phyloP scores from a whole-genome alignment of 179 eudicot genomes.

The Silene coronaria region DNA sequence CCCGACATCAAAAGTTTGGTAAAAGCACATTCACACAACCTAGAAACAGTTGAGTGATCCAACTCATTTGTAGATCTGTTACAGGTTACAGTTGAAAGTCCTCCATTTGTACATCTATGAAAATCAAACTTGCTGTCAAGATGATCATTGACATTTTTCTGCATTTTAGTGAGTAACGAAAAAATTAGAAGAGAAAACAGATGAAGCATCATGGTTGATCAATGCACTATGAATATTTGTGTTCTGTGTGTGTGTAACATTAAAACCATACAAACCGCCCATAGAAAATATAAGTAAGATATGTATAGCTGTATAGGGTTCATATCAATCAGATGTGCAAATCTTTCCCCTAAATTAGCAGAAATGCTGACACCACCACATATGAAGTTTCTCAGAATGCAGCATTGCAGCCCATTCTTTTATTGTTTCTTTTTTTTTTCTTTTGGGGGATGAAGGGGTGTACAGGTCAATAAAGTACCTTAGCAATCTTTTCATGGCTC shows the following conservation, averaged over 20 bases:
- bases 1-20: slow-evolving; percentile 53
- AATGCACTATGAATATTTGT: not conserved
- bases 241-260: not conserved
- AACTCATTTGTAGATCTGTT: slow-evolving; percentile 40
- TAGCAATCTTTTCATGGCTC: slow-evolving; percentile 25
- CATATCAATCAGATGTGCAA: slow-evolving; percentile 1
- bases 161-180: slow-evolving; percentile 1
- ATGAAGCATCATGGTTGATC: not conserved
- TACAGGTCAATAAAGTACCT: slow-evolving; percentile 33
- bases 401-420: not conserved
- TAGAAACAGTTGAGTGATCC: slow-evolving; percentile 33
- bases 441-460: not conserved
- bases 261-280: not conserved
- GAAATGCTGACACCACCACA: not conserved
- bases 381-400: not conserved
- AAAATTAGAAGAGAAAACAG: not conserved
- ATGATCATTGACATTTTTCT: slow-evolving; percentile 39
- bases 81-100: slow-evolving; percentile 27
- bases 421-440: no score
- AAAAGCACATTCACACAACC: slow-evolving; percentile 45
- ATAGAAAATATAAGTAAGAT: not conserved
- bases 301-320: not conserved
- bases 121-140: slow-evolving; percentile 32
- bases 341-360: not conserved
- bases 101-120: slow-evolving; percentile 29